Percentiles rank a stretch among this genome's conserved stretches.
Evolutionary conservation across 2,329 filamentous ascomycete species (phyloP).

Genomic region (Calonectria montana): DNA sequence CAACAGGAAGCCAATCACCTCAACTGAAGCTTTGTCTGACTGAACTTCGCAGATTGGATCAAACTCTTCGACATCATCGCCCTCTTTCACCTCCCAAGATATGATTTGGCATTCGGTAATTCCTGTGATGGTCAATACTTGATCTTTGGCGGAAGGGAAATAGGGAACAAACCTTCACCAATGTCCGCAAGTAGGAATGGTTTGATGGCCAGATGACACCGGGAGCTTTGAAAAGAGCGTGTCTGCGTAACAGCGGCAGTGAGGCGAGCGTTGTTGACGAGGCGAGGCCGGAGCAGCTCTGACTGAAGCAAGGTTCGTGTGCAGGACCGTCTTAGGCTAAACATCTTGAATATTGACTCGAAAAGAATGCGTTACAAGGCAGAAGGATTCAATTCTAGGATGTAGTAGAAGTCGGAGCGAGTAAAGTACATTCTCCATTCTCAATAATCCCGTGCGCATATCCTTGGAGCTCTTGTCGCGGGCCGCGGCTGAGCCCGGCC

Average conservation of each 20-base stretch:
- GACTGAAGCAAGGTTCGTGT: no score
- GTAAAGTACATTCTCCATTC: no score
- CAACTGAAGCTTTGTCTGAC: constrained; percentile 28
- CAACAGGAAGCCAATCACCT: neutral
- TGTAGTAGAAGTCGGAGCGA: no score
- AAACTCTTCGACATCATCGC: constrained; percentile 20
- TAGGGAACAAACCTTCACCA: constrained; percentile 19
- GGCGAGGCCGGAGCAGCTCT: no score
- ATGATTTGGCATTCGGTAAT: constrained; percentile 27
- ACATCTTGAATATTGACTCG: no score
- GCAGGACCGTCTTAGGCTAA: no score
- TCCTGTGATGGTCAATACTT: neutral
- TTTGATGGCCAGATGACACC: neutral
- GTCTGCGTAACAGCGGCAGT: no score
- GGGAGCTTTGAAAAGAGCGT: neutral
- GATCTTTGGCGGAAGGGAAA: accelerated
- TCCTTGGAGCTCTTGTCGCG: no score
- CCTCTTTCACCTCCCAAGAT: constrained; percentile 18
- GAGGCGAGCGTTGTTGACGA: neutral
- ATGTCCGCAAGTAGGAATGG: constrained; percentile 25
- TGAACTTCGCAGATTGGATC: constrained; percentile 29
- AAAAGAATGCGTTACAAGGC: no score
- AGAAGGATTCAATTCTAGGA: no score
- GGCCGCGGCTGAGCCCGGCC: no score
- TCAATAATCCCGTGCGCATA: no score